phyloP scores from a whole-genome alignment of 2,329 filamentous ascomycete genomes.

The Ambrosiella xylebori region DNA sequence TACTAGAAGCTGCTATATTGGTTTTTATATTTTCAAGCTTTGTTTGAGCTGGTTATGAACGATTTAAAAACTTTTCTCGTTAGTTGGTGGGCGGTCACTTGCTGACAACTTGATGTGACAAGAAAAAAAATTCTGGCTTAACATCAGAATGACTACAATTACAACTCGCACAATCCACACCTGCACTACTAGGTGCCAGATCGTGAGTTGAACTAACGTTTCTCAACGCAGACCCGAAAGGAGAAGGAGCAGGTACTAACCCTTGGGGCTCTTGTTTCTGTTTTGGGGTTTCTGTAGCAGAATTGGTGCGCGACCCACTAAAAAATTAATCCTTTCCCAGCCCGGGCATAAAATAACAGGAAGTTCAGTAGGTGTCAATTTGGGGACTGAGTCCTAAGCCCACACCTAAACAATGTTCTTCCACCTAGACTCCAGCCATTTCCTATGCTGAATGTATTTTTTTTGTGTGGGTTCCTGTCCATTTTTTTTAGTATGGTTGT shows the following conservation, averaged over 20 bases:
- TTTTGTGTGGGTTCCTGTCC: not conserved
- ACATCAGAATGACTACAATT: no score
- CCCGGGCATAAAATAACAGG: not conserved
- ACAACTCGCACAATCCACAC: no score
- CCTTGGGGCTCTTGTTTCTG: not conserved
- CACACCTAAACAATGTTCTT: not conserved
- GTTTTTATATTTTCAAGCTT: not conserved
- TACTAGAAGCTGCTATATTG: not conserved
- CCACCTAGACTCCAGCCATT: not conserved
- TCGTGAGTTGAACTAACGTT: no score
- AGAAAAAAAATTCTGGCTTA: not conserved
- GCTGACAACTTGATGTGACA: not conserved
- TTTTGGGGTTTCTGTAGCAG: not conserved
- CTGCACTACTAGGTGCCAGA: no score
- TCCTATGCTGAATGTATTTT: not conserved
- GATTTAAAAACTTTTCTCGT: not conserved
- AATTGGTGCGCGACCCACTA: not conserved
- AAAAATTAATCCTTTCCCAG: slow-evolving; percentile 1
- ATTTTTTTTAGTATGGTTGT: not conserved
- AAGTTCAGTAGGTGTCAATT: not conserved
- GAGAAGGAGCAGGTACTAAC: not conserved
- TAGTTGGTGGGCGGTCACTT: no score
- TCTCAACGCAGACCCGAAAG: not conserved
- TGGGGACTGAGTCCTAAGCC: not conserved
- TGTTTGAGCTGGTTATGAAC: not conserved